Evolutionary conservation across 164 flowering plant species (phyloP).

Genomic region (Buxus sempervirens): DNA sequence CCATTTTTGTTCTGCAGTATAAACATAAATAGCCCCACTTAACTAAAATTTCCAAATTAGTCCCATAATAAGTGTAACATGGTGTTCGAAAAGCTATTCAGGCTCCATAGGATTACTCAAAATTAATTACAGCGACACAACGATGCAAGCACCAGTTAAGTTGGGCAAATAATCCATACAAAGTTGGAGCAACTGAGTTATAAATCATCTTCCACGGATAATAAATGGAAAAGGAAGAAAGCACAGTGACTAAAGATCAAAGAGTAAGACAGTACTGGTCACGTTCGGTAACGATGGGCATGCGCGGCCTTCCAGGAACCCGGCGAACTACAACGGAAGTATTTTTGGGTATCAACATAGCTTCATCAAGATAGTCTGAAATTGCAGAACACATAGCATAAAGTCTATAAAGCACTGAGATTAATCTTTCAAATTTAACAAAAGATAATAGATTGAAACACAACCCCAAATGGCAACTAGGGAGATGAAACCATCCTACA

Average conservation of each 20-base stretch:
- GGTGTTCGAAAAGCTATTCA: neutral
- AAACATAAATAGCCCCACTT: slow-evolving; percentile 14
- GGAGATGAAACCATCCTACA: neutral
- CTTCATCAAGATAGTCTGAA: slow-evolving; percentile 98
- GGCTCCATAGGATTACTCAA: neutral
- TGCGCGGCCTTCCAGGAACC: slow-evolving; percentile 92
- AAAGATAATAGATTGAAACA: slow-evolving; percentile 5
- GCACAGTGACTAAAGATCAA: slow-evolving; percentile 1
- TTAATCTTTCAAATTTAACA: slow-evolving; percentile 15
- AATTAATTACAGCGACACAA: no score
- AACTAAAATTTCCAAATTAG: slow-evolving; percentile 3
- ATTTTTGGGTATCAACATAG: slow-evolving; percentile 83
- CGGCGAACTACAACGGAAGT: slow-evolving; percentile 91
- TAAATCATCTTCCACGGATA: neutral
- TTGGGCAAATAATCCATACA: no score
- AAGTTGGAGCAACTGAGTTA: no score
- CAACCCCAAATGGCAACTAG: neutral
- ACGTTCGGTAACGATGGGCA: slow-evolving; percentile 77
- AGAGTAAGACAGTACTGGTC: slow-evolving; percentile 65
- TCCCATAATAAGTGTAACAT: neutral
- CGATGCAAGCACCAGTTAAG: no score
- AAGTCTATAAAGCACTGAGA: slow-evolving; percentile 33
- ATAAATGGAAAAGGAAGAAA: neutral
- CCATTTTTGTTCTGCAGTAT: slow-evolving; percentile 56
- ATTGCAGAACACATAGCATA: slow-evolving; percentile 45